Evolutionary conservation across 1,284 basidiomycete genomes (phyloP).

Genomic region (Hemileia vastatrix): DNA sequence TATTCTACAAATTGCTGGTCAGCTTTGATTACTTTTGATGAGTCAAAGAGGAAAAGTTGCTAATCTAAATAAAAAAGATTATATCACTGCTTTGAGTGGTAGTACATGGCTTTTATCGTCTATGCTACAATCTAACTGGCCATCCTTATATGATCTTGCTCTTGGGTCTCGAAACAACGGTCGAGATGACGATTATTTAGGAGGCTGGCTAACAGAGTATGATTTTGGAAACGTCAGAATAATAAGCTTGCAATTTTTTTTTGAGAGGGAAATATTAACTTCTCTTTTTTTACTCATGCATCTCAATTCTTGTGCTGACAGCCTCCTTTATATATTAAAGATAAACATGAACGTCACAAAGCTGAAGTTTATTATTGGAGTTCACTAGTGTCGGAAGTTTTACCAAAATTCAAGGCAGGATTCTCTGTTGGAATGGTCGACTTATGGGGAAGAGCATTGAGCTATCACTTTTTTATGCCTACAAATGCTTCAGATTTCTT

Average conservation of each 20-base stretch:
- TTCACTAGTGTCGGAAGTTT: conserved; percentile 12
- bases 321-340: too few relatives aligned
- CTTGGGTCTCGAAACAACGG: conserved; percentile 2
- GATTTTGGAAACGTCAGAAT: too few relatives aligned
- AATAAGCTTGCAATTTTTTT: too few relatives aligned
- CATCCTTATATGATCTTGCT: conserved; percentile 13
- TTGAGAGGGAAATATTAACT: too few relatives aligned
- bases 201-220: conserved; percentile 20
- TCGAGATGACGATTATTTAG: not conserved
- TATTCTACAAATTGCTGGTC: conserved; percentile 41
- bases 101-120: conserved; percentile 19
- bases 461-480: conserved; percentile 18
- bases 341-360: too few relatives aligned
- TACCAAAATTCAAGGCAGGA: conserved; percentile 6
- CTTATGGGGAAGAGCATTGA: conserved; percentile 21
- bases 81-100: conserved; percentile 18
- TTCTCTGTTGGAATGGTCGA: conserved; percentile 17
- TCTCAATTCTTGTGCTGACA: too few relatives aligned
- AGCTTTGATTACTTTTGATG: too few relatives aligned
- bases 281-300: too few relatives aligned
- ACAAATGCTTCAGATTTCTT: conserved; percentile 3
- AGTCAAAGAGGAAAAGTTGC: too few relatives aligned
- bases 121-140: conserved; percentile 10
- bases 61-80: too few relatives aligned
- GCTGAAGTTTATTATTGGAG: too few relatives aligned